These are phyloP conservation scores for Schizochytrium sp. DNA, from an alignment of 108 stramenopile genomes.

Conservation along the genomic window DNA sequence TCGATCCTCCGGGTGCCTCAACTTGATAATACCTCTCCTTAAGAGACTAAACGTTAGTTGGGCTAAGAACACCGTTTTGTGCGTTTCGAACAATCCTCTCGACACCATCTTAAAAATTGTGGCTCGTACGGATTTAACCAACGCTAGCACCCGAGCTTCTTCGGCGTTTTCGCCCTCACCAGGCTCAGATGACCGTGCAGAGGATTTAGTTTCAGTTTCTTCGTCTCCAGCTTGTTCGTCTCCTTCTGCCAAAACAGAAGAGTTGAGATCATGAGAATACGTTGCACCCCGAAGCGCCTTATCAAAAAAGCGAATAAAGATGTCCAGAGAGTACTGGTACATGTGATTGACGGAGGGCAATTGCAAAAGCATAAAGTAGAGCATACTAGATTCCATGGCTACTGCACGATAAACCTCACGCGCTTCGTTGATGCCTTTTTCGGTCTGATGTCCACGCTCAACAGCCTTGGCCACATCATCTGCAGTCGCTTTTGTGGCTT, in stretches of 20 bases:
- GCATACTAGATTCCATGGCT: slow-evolving; percentile 66
- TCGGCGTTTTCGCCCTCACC: neutral
- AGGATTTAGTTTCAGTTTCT: neutral
- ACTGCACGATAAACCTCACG: slow-evolving; percentile 73
- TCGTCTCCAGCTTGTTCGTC: neutral
- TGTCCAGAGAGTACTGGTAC: slow-evolving; percentile 72
- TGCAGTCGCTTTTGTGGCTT: slow-evolving; percentile 75
- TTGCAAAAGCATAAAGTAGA: slow-evolving; percentile 72
- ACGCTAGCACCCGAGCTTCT: slow-evolving; percentile 49
- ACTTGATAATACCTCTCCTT: neutral
- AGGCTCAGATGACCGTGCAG: neutral
- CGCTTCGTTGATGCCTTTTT: slow-evolving; percentile 66
- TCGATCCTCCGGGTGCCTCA: slow-evolving; percentile 14
- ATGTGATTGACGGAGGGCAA: slow-evolving; percentile 68
- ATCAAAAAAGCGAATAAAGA: slow-evolving; percentile 67
- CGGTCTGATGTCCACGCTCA: slow-evolving; percentile 61
- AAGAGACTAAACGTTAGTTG: slow-evolving; percentile 68
- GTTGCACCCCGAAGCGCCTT: slow-evolving; percentile 59
- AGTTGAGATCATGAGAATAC: neutral
- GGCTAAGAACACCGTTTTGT: slow-evolving; percentile 67
- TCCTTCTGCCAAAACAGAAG: neutral
- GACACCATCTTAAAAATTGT: slow-evolving; percentile 71
- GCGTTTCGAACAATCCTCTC: slow-evolving; percentile 72
- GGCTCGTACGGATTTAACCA: slow-evolving; percentile 59
- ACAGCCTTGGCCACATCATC: slow-evolving; percentile 67